Base-by-base conservation (phyloP, 2,329 filamentous ascomycete genomes). In the Tolypocladium amazonense region DNA sequence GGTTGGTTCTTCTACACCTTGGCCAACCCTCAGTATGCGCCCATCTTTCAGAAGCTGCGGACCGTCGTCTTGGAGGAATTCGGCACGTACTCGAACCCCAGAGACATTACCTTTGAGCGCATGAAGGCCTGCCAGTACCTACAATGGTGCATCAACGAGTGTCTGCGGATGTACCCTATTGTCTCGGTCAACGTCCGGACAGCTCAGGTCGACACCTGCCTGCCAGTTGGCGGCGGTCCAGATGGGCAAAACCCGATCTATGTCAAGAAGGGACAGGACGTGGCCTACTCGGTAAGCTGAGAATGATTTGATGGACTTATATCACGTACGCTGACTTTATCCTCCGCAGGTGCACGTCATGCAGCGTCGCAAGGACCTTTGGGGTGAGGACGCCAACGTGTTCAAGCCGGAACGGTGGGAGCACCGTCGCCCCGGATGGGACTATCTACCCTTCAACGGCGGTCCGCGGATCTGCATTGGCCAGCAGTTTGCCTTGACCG, bases 171-270 rank as follows among this genome's bases (percentile, higher is more conserved):
- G 14, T 66, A 66, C 30, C 65, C 67, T 9, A 62, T 63, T 15
- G 64, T 69, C 8, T 62, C 65, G n/a, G 58, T 67, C 55, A 68
- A 69, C 35, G 60, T 62, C 2, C 63, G 68, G 37, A 62, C 61
- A 1, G 66, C 65, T n/a, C 27, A 61, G 20, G 60, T 61, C 15
- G 78, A 82, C 66, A 82, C 80, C 0, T 72, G 75, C 0, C 72
- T 85, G 0, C 81, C 81, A 1, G 65, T 71, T 0, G 82, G 82
- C 50, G 82, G 81, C 35, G 81, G 81, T 0, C 64, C 72, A 1
- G 74, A 81, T 56, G 76, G 78, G 45, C 69, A 66, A 25, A 71
- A 72, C 1, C 81, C 81, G 0, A 64, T 85, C 14, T 80, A 79
- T 62, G 72, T 84, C 3, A 69, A 67, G 15, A 79, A 79, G 61